These are phyloP conservation scores for Amphichorda felina DNA, from an alignment of 2,329 filamentous ascomycete species.

Conservation along the genomic window DNA sequence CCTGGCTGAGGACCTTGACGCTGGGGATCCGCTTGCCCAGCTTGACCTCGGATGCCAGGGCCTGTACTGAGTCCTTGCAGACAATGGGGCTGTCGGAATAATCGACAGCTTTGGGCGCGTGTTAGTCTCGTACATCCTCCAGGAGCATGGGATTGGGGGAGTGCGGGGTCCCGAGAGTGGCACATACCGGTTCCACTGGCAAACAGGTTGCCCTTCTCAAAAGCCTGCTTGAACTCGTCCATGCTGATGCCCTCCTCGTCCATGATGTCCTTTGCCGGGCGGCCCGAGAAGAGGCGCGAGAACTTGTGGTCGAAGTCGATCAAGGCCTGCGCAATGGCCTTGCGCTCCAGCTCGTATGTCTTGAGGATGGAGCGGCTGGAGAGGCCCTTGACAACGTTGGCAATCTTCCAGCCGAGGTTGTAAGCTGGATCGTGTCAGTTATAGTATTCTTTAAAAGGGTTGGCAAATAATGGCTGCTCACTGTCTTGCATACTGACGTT, in stretches of 20 bases:
- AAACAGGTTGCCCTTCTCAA: conserved; percentile 48
- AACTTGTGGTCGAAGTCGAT: conserved; percentile 53
- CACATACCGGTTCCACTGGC: conserved; percentile 35
- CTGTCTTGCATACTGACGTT: conserved; percentile 58
- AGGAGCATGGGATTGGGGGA: no score
- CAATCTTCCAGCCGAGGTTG: conserved; percentile 42
- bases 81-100: conserved; percentile 45
- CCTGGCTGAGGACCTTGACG: conserved; percentile 47
- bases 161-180: no score
- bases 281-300: conserved; percentile 39
- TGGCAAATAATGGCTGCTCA: conserved; percentile 32
- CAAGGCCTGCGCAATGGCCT: conserved; percentile 50
- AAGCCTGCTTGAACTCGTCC: conserved; percentile 49
- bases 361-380: conserved; percentile 28
- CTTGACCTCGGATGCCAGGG: conserved; percentile 25
- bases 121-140: no score
- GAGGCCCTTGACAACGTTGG: conserved; percentile 29
- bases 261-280: conserved; percentile 45
- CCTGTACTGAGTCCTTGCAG: conserved; percentile 26
- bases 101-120: conserved; percentile 35
- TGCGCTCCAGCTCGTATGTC: conserved; percentile 41
- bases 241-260: conserved; percentile 50
- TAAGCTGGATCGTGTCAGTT: no score
- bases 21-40: conserved; percentile 46
- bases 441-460: no score